A percentile compares a stretch with the other conserved stretches of the same genome.
Evolutionary conservation across 1,139 yeast genomes (phyloP).

Genomic region (Saccharomyces uvarum): DNA sequence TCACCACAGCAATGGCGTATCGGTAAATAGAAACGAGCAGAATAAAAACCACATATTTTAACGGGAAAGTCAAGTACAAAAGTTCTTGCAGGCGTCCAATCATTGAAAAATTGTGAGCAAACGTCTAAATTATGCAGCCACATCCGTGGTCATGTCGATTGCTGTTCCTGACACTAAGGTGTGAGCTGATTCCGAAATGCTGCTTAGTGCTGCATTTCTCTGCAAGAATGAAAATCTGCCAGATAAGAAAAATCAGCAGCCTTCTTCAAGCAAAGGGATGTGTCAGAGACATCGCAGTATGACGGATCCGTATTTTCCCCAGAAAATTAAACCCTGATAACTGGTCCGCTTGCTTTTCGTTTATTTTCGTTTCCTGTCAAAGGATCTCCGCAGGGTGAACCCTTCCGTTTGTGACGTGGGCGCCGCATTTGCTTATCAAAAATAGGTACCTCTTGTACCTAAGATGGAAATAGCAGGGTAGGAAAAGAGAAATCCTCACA

Average conservation of each 20-base stretch:
- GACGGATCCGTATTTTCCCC: not conserved
- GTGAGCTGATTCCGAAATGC: not conserved
- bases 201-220: not conserved
- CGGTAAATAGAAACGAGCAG: not conserved
- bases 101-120: not conserved
- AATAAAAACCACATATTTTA: not conserved
- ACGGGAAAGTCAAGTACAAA: not conserved
- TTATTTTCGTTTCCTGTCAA: not conserved
- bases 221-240: not conserved
- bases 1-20: not conserved
- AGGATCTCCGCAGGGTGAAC: not conserved
- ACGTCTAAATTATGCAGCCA: not conserved
- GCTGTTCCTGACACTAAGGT: not conserved
- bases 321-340: not conserved
- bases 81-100: not conserved
- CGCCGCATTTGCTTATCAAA: not conserved
- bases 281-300: not conserved
- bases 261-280: not conserved
- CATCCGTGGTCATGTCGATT: not conserved
- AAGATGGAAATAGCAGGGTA: not conserved
- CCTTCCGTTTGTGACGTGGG: not conserved
- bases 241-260: not conserved
- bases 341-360: not conserved
- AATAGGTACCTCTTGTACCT: not conserved
- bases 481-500: not conserved